Conservation (phyloP, 306 rosid species). For the Castanea mollissima region DNA sequence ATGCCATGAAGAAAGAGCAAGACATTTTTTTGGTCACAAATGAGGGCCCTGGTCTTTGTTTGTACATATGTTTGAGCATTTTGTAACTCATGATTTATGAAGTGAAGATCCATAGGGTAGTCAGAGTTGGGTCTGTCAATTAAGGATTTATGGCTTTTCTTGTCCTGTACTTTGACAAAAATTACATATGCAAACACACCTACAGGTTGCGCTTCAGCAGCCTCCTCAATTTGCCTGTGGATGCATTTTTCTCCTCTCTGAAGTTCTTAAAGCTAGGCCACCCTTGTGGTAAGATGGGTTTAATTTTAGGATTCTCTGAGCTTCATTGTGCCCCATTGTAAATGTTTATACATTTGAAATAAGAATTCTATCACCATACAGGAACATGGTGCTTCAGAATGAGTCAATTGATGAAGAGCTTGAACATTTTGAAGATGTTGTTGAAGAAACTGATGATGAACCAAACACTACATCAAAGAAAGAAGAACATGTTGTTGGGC, state of each 20-base stretch:
- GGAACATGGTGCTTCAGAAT: slow-evolving; percentile 77
- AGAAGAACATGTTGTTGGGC: slow-evolving; percentile 23
- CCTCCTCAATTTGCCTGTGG: slow-evolving; percentile 95
- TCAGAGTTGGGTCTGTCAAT: not conserved
- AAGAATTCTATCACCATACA: slow-evolving; percentile 24
- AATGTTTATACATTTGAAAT: not conserved
- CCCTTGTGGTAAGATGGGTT: slow-evolving; percentile 63
- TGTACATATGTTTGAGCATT: not conserved
- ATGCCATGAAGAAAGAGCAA: not conserved
- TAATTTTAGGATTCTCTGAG: not conserved
- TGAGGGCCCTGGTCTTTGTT: not conserved
- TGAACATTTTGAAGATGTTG: slow-evolving; percentile 88
- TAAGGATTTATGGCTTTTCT: not conserved
- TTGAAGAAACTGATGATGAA: slow-evolving; percentile 55
- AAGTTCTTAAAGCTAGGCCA: slow-evolving; percentile 89
- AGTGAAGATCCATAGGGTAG: not conserved
- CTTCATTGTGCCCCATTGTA: not conserved
- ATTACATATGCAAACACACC: not conserved
- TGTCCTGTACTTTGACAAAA: slow-evolving; percentile 21
- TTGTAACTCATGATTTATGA: not conserved
- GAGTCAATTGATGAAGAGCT: slow-evolving; percentile 80
- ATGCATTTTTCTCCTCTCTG: slow-evolving; percentile 90
- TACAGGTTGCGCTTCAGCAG: slow-evolving; percentile 93
- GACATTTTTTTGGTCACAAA: not conserved
- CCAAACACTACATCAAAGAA: slow-evolving; percentile 38